phyloP scores from a whole-genome alignment of 805 yeast species.

The Isabelozyma pseudorhagii region DNA sequence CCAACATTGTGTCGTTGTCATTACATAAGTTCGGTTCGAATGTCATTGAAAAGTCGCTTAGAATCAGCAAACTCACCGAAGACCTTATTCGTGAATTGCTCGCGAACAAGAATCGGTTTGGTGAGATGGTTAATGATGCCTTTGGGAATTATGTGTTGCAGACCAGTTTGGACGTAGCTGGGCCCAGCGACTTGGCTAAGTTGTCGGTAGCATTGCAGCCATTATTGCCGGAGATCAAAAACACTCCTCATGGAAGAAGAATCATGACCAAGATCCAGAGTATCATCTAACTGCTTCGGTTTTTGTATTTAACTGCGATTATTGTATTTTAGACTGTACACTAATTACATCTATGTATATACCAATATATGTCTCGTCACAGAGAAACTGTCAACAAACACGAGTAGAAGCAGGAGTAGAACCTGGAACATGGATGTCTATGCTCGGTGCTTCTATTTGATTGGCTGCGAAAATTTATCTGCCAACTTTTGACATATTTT shows the following conservation, averaged over 20 bases:
- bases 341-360: background rate
- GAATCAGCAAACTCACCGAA: conserved; percentile 46
- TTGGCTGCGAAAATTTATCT: too few species aligned
- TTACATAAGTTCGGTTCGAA: conserved; percentile 61
- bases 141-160: conserved; percentile 60
- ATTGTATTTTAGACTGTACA: conserved; percentile 1
- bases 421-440: too few species aligned
- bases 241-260: conserved; percentile 95
- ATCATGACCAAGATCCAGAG: conserved; percentile 64
- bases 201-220: conserved; percentile 66
- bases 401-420: too few species aligned
- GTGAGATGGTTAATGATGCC: conserved; percentile 51
- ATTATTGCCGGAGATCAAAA: conserved; percentile 70
- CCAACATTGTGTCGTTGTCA: conserved; percentile 43
- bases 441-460: too few species aligned
- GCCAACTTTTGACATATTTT: too few species aligned
- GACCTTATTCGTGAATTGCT: conserved; percentile 44
- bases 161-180: conserved; percentile 57
- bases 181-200: conserved; percentile 47
- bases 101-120: conserved; percentile 29
- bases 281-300: background rate
- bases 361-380: background rate
- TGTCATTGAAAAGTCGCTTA: conserved; percentile 54
- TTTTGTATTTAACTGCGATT: background rate
- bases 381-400: too few species aligned